Evolutionary conservation across 164 flowering plant genomes (phyloP), one percentile per base, ranked within the genome.

Genomic region (Magnolia officinalis): DNA sequence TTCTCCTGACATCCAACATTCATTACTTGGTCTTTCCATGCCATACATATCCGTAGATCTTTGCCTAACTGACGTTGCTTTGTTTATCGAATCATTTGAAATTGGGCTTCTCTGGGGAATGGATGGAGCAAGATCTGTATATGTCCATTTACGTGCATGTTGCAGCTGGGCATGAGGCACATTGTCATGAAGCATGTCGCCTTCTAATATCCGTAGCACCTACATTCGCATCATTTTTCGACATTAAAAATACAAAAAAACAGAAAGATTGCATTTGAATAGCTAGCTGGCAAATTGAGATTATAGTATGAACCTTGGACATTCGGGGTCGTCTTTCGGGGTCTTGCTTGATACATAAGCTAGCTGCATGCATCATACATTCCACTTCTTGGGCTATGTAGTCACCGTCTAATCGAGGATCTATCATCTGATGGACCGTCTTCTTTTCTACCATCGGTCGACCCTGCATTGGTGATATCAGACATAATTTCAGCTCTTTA

Each of bases 311-410:
- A 70, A 83, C 87, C 87, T 83, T 82, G 6, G 87, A 86, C 87
- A 86, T 83, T 58, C 78, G 72, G 3, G 87, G 87, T 63, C 87
- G 78, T 45, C 55, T 50, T 61, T 86, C 77, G 7, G 87, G 88
- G 61, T 73, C 31, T 21, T 82, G 78, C 9, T 77, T 72, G 67
- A 83, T 70, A 45, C 88, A 86, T 68, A 80, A 80, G 31, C 79
- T 72, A 23, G 87, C 87, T 52, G 87, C 85, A 69, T 76, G 61
- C 76, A 82, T 78, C 87, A 84, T 81, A 59, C 80, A 69, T 14
- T 79, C 67, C 2, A 77, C 87, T 79, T 86, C 84, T 66, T 73
- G 64, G 11, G 64, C 70, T 1, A 50, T 31, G 59, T 76, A 84
- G 10, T 73, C 71, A 1, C 75, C 67, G 11, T 75, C 78, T 71